These are phyloP conservation scores for Marvania coccoides DNA, from an alignment of 139 green algal species.

Conservation along the genomic window DNA sequence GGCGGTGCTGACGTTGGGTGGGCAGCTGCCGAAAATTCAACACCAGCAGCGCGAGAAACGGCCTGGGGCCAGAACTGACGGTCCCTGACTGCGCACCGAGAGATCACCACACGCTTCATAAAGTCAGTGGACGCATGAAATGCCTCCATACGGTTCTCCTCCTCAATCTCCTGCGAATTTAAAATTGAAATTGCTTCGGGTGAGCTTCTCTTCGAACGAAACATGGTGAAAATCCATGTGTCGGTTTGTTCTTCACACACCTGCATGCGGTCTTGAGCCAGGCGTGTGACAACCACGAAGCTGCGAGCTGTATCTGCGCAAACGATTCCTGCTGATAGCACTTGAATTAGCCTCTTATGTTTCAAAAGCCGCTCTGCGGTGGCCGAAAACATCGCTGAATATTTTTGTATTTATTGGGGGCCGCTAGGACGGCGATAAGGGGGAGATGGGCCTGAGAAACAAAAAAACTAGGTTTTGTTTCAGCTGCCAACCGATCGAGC, in stretches of 20 bases:
- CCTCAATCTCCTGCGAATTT: neutral
- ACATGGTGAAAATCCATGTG: neutral
- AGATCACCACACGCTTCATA: neutral
- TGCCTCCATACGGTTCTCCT: neutral
- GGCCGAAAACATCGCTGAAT: neutral
- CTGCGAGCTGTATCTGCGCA: neutral
- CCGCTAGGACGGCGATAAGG: too few relatives aligned
- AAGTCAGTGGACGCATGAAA: neutral
- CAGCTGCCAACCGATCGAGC: too few relatives aligned
- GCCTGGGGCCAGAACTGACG: neutral
- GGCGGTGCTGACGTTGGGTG: neutral
- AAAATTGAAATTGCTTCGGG: too few relatives aligned
- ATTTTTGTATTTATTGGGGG: neutral
- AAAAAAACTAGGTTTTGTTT: too few relatives aligned
- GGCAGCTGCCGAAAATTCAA: neutral
- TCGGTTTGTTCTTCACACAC: neutral
- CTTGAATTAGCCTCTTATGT: neutral
- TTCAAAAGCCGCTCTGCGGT: neutral
- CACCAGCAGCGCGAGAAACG: neutral
- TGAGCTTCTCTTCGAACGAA: too few relatives aligned
- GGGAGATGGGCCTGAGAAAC: too few relatives aligned
- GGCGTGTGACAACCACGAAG: neutral
- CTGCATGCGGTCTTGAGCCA: neutral
- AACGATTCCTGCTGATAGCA: neutral
- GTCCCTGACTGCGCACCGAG: neutral